Base-by-base conservation (phyloP, 208 protist genomes). In the Crithidia expoeki region DNA sequence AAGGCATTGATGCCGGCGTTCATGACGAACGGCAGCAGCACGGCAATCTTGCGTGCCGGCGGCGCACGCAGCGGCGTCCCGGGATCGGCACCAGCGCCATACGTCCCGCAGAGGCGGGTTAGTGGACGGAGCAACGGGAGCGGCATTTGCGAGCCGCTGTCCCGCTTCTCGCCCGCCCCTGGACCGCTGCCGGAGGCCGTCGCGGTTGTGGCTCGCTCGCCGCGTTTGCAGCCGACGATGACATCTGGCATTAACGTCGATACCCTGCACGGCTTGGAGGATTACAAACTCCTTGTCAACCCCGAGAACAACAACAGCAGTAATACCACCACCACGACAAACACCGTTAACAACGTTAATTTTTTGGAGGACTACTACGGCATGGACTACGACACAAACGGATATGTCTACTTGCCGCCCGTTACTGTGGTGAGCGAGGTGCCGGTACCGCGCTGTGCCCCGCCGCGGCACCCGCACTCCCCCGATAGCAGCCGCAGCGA, bases 221-320 rank as follows among this genome's bases (percentile, higher is more conserved):
- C 47, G 21, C 61, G 33, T 0, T 5, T 57, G 33, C 61, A 47
- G 10, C 38, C 61, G 23, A 57, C 28, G 47, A 36, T 23, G 49
- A 9, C 33, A 1, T 67, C 61, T 0, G 61, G 46, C 33, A 42
- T 67, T 47, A 57, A 33, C 47, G 34, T 47, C 11, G 47, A 57
- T 3, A 47, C 47, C 4, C 17, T 57, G 49, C 61, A 16, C n/a
- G 47, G 47, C 11, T 6, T 67, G 21, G 61, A 44, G 14, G 61
- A 67, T 34, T 67, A 67, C 61, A 47, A 47, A 30, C 57, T 67
- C 33, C 33, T 47, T 0, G 47, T 30, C 2, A 34, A 67, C 7
- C 33, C 17, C 4, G 34, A n/a, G 16, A 47, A n/a, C 42, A 47
- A 23, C 36, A 34, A 10, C 17, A n/a, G 23, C n/a, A 49, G 17